Percentiles rank a stretch among this genome's conserved stretches.
Evolutionary conservation across 192 early-diverging fungal species (phyloP).

Genomic region (Entomortierella lignicola): DNA sequence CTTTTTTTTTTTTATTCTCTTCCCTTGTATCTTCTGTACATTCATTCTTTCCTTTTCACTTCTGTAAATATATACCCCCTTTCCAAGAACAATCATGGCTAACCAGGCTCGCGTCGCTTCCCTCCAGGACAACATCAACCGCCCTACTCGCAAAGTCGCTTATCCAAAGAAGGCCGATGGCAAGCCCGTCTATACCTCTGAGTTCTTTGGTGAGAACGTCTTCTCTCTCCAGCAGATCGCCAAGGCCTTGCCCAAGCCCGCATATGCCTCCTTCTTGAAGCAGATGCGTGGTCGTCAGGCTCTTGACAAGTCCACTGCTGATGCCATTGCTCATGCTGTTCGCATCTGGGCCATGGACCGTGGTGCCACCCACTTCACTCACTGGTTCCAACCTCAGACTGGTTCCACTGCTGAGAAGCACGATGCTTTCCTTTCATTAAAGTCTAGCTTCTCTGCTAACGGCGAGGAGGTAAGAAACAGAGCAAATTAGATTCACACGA

Average conservation of each 20-base stretch:
- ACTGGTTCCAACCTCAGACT: constrained; percentile 99
- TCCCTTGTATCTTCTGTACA: background rate
- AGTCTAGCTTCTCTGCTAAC: constrained; percentile 81
- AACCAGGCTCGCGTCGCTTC: constrained; percentile 61
- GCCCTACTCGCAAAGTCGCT: constrained; percentile 76
- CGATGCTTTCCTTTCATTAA: constrained; percentile 96
- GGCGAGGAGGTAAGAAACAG: constrained; percentile 81
- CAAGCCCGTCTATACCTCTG: constrained; percentile 83
- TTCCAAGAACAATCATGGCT: constrained; percentile 34
- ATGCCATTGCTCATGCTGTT: constrained; percentile 98
- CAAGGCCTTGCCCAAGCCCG: constrained; percentile 93
- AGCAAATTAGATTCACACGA: background rate
- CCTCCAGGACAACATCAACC: constrained; percentile 67
- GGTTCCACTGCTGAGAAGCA: constrained; percentile 99
- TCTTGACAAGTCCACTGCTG: constrained; percentile 95
- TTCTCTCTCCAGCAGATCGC: constrained; percentile 93
- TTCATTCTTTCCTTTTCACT: background rate
- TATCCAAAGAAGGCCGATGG: constrained; percentile 80
- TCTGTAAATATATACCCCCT: constrained; percentile 33
- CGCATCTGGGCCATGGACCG: constrained; percentile 98
- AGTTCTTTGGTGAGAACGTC: constrained; percentile 94
- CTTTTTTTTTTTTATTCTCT: background rate
- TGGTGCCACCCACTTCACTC: constrained; percentile 98
- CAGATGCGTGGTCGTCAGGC: constrained; percentile 91
- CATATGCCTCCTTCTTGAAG: constrained; percentile 92